Evolutionary conservation across 2,329 filamentous ascomycete genomes (phyloP).

Genomic region (Onygena corvina): DNA sequence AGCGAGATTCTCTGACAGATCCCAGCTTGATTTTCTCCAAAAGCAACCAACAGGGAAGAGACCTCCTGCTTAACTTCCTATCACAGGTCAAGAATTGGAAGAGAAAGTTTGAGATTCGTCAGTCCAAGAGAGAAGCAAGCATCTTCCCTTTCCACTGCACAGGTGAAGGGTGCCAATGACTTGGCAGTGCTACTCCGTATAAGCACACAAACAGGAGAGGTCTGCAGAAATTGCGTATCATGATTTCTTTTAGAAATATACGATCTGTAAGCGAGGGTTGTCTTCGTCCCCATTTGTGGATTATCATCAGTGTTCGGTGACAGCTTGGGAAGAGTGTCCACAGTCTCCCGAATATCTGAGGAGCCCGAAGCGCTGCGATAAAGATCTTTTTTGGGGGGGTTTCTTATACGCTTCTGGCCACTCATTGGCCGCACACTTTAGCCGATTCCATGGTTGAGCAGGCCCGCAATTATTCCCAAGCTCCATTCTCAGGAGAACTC

Average conservation of each 20-base stretch:
- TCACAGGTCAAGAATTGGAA: not conserved
- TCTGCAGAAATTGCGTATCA: not conserved
- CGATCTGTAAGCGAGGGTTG: slow-evolving; percentile 1
- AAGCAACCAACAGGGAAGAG: not conserved
- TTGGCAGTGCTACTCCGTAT: not conserved
- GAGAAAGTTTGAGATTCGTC: not conserved
- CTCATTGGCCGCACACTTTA: not conserved
- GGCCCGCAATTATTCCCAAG: no score
- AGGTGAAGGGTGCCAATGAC: not conserved
- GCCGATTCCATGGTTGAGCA: no score
- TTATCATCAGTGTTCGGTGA: not conserved
- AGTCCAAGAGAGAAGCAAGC: not conserved
- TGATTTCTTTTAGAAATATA: not conserved
- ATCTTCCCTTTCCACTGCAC: not conserved
- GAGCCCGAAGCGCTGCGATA: not conserved
- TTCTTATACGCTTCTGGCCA: not conserved
- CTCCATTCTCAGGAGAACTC: no score
- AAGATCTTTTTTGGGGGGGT: not conserved
- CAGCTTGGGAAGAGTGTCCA: not conserved
- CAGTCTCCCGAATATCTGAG: not conserved
- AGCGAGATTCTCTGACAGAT: not conserved
- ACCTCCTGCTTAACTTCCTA: not conserved
- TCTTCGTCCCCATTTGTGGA: not conserved
- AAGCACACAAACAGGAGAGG: not conserved
- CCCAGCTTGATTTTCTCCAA: not conserved